These are phyloP conservation scores for Chalciporus chontae DNA, from an alignment of 768 basidiomycete genomes.

Conservation along the genomic window DNA sequence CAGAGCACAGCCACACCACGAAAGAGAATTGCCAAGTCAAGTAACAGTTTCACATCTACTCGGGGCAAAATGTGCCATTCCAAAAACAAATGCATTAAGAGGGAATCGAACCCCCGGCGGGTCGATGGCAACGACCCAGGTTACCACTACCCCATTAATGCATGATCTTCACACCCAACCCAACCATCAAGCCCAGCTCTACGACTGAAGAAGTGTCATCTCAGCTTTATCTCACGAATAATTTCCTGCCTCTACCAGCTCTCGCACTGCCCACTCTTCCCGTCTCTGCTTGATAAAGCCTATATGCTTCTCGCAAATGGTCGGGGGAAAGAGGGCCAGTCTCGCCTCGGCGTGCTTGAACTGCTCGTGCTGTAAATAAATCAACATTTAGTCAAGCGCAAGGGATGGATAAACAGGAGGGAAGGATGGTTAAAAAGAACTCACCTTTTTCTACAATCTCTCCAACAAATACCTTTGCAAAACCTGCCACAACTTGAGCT, in stretches of 20 bases:
- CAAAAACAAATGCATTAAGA: conserved; percentile 56
- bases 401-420: not conserved
- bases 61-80: no score
- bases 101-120: conserved; percentile 90
- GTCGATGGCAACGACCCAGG: conserved; percentile 72
- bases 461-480: conserved; percentile 89
- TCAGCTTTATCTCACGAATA: conserved; percentile 63
- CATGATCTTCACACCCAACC: no score
- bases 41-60: no score
- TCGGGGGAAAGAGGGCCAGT: conserved; percentile 82
- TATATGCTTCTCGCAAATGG: conserved; percentile 86
- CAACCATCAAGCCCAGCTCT: no score
- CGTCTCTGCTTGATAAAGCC: conserved; percentile 76
- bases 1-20: no score
- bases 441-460: conserved; percentile 88
- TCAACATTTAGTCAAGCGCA: not conserved
- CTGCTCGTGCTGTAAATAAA: conserved; percentile 56
- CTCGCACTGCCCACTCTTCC: conserved; percentile 78
- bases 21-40: no score
- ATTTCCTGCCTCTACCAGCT: conserved; percentile 61
- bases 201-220: no score
- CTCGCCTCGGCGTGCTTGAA: conserved; percentile 70
- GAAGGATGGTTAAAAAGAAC: not conserved
- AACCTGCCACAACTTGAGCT: conserved; percentile 85
- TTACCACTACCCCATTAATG: conserved; percentile 67